Conservation (phyloP, 768 basidiomycete species). For the Gloeostereum incarnatum region DNA sequence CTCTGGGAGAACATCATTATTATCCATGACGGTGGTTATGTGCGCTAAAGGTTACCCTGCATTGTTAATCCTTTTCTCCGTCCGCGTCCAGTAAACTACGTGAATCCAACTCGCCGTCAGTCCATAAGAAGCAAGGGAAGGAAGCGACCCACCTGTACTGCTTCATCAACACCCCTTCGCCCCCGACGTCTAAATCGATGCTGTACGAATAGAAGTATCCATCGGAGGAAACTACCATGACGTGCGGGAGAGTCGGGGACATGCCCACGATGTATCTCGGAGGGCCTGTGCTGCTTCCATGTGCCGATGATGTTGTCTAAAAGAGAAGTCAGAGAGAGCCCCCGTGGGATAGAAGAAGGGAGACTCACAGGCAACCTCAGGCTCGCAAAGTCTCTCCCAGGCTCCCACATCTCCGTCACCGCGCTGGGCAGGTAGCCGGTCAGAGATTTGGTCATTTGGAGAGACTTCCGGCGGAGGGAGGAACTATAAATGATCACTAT, state of each 20-base stretch:
- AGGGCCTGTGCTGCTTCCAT: no score
- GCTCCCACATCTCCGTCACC: constrained; percentile 95
- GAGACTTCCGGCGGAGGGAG: constrained; percentile 51
- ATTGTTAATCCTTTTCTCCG: no score
- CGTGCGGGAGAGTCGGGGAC: constrained; percentile 90
- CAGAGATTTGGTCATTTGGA: constrained; percentile 67
- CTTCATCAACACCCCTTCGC: constrained; percentile 92
- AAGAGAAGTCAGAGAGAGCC: not conserved
- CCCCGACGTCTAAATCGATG: constrained; percentile 93
- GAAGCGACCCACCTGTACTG: constrained; percentile 60
- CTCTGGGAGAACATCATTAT: no score
- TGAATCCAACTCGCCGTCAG: no score
- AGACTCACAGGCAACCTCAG: constrained; percentile 64
- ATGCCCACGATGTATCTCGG: no score
- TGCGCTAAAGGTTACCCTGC: no score
- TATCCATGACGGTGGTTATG: no score
- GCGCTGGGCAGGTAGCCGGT: constrained; percentile 85
- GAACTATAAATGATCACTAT: not conserved
- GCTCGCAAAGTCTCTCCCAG: constrained; percentile 88
- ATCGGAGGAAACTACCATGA: constrained; percentile 94
- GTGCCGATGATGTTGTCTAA: no score
- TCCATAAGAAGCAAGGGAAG: no score
- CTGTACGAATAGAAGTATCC: constrained; percentile 94
- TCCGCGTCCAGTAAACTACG: no score
- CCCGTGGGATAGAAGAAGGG: not conserved